These are phyloP conservation scores for Trametes punicea DNA, from an alignment of 768 basidiomycete genomes.

Conservation along the genomic window DNA sequence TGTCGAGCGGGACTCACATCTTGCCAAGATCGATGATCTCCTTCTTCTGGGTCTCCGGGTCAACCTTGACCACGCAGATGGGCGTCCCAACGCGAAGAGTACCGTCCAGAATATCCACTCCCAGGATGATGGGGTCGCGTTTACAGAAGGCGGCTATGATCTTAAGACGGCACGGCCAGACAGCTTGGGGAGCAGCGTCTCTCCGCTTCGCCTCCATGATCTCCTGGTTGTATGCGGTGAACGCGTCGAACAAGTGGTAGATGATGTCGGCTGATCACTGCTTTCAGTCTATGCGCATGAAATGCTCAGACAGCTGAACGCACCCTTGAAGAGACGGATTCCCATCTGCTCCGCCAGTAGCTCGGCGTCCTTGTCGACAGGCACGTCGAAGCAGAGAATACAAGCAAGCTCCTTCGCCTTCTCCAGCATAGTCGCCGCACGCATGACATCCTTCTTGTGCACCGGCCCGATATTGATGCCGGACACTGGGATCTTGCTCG, in stretches of 20 bases:
- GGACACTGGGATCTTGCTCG: conserved; percentile 94
- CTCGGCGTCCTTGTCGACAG: conserved; percentile 92
- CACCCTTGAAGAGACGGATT: conserved; percentile 91
- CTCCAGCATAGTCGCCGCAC: conserved; percentile 90
- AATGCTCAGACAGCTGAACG: conserved; percentile 9
- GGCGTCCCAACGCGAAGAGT: conserved; percentile 90
- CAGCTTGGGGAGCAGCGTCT: conserved; percentile 91
- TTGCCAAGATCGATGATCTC: conserved; percentile 91
- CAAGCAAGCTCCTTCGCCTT: conserved; percentile 93
- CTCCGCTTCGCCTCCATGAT: conserved; percentile 88
- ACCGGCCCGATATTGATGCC: conserved; percentile 98
- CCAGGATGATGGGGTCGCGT: conserved; percentile 95
- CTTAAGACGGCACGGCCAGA: conserved; percentile 95
- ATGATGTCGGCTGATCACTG: conserved; percentile 84
- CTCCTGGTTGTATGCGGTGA: conserved; percentile 90
- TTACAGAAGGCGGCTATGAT: conserved; percentile 93
- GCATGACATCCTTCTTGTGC: conserved; percentile 93
- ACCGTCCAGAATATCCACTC: conserved; percentile 95
- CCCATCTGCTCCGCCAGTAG: conserved; percentile 91
- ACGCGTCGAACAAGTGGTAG: conserved; percentile 96
- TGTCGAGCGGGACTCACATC: conserved; percentile 55
- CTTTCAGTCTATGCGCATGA: not conserved
- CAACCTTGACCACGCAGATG: conserved; percentile 90
- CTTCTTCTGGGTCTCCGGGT: conserved; percentile 83
- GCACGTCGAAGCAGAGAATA: conserved; percentile 95